Evolutionary conservation across 768 basidiomycete species (phyloP), one percentile per base, ranked within the genome.

Genomic region (Vararia minispora): DNA sequence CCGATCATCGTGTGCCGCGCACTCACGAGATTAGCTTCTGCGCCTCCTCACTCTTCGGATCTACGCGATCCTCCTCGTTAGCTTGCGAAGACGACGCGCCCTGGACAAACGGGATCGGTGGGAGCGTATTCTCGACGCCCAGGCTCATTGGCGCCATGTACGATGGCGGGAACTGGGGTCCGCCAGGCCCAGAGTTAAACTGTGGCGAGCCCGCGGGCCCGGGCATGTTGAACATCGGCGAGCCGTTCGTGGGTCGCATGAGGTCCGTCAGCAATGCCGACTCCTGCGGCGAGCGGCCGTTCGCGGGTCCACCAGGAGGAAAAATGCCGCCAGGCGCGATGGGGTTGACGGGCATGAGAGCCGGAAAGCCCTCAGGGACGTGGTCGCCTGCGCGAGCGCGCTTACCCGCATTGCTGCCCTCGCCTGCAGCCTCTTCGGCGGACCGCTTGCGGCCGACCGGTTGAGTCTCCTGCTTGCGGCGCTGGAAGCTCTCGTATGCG

Each of bases 401-500:
- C 58, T 86, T 85, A 4, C 67, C 37, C n/a, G n/a, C n/a, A n/a
- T n/a, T n/a, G 10, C 65, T 38, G 32, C 52, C 54, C 13, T 52
- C 24, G 28, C 31, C 71, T 20, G 44, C 48, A 8, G 60, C 74
- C 16, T 67, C 68, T 12, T 79, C 76, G 1, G 71, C 58, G n/a
- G 71, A 26, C 20, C 78, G 71, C 53, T 81, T 81, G 43, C 64
- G 64, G 5, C 57, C 48, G 32, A 42, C 52, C n/a, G 58, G 30
- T 13, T 59, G 46, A 6, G 49, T 28, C 6, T 66, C 66, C 24
- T 63, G 60, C 57, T 80, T 91, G 47, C 88, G 75, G 4, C 68
- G 49, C 45, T 87, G 79, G 51, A 81, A 91, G 36, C 87, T 80
- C 53, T 94, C 90, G 70, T 83, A 89, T 25, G 89, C 90, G 2